Conservation (phyloP, 176 grass and related monocot genomes). For the Bromus sterilis region DNA sequence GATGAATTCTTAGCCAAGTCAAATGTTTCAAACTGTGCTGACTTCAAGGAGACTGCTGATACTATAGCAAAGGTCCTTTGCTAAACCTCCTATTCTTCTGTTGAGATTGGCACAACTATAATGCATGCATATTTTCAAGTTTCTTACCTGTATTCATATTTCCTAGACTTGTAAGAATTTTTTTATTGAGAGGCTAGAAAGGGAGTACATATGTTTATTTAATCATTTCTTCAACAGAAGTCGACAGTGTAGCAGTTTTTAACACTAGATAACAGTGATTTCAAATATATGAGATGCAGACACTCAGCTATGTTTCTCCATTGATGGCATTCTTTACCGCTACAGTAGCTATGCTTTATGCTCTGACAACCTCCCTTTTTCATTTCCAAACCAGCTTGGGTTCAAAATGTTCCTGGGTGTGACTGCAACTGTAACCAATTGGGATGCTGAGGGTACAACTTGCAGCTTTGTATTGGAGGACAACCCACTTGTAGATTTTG, state of each 20-base stretch:
- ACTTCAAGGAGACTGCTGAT: slow-evolving; percentile 98
- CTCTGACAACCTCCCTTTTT: not conserved
- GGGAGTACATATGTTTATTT: not conserved
- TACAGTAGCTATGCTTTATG: not conserved
- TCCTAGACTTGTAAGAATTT: not conserved
- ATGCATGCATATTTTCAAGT: not conserved
- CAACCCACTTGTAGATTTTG: slow-evolving; percentile 97
- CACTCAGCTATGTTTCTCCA: not conserved
- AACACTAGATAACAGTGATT: not conserved
- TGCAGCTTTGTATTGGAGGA: slow-evolving; percentile 98
- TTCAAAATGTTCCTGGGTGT: slow-evolving; percentile 99
- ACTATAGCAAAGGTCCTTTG: slow-evolving; percentile 82
- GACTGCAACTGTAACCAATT: slow-evolving; percentile 82
- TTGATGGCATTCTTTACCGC: not conserved
- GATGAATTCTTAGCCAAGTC: slow-evolving; percentile 98
- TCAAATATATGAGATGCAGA: not conserved
- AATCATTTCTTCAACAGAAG: not conserved
- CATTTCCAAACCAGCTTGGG: slow-evolving; percentile 54
- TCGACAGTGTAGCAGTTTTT: not conserved
- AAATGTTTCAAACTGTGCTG: slow-evolving; percentile 87
- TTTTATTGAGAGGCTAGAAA: not conserved
- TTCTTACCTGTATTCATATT: not conserved
- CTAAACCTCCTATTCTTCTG: not conserved
- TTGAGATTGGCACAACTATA: not conserved
- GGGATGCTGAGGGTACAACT: slow-evolving; percentile 89